Percentiles rank a stretch among this genome's conserved stretches.
phyloP scores from a whole-genome alignment of 2,329 filamentous ascomycete species.

The Emergomyces orientalis region DNA sequence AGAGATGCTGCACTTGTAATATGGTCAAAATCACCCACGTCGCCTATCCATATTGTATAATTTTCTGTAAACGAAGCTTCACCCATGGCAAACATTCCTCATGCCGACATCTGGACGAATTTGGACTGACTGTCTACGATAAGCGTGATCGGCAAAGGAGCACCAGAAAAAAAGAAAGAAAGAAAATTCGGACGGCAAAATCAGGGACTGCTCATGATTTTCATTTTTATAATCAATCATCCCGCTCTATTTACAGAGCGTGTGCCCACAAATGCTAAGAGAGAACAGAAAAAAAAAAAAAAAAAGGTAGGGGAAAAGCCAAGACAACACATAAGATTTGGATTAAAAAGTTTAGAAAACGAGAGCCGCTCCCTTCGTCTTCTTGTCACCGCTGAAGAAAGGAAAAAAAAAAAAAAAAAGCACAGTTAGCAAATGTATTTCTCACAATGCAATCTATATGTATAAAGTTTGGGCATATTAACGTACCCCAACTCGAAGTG shows the following conservation, averaged over 20 bases:
- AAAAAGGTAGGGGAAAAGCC: background rate
- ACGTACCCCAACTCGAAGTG: conserved; percentile 99
- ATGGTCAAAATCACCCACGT: no score
- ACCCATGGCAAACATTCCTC: background rate
- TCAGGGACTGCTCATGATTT: conserved; percentile 15
- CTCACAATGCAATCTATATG: background rate
- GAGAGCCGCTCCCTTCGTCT: conserved; percentile 99
- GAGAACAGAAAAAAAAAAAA: conserved; percentile 7
- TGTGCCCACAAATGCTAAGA: conserved; percentile 11
- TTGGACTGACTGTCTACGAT: background rate
- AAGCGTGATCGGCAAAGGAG: background rate
- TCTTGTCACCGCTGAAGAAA: conserved; percentile 89
- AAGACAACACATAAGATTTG: conserved; percentile 10
- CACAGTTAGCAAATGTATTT: conserved; percentile 23
- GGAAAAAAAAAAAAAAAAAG: conserved; percentile 10
- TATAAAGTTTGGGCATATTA: conserved; percentile 6
- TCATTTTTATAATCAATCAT: conserved; percentile 14
- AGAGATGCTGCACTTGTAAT: no score
- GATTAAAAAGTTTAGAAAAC: conserved; percentile 74
- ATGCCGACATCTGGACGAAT: background rate
- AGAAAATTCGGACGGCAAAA: background rate
- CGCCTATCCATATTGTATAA: background rate
- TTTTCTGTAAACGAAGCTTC: no score
- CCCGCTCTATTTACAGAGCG: conserved; percentile 14
- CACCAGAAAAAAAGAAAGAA: background rate